Base-by-base conservation (phyloP, 257 asterid species). In the Nemophila menziesii region DNA sequence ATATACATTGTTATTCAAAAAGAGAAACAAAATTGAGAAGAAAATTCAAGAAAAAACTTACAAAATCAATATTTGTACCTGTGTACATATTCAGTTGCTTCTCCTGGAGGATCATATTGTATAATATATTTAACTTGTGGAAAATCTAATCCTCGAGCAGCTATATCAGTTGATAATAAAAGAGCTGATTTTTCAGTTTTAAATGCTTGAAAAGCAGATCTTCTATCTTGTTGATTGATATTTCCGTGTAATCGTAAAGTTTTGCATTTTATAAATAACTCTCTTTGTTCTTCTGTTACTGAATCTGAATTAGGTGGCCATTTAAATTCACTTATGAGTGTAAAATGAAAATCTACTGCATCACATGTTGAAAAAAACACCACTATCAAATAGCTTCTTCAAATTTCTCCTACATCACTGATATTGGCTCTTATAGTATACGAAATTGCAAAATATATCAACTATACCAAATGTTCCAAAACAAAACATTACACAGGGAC, bases 41-140 rank as follows among this genome's bases (percentile, higher is more conserved):
- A n/a, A n/a, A n/a, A n/a, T n/a, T n/a, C n/a, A n/a, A n/a, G n/a
- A n/a, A n/a, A n/a, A n/a, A n/a, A n/a, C n/a, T n/a, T n/a, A n/a
- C n/a, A n/a, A n/a, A n/a, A n/a, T n/a, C n/a, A n/a, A n/a, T n/a
- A n/a, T n/a, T n/a, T n/a, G n/a, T 64, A 90, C 98, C 98, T 78
- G 77, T 90, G 98, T 51, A 90, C 96, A 81, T 85, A 90, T 58
- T 90, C 98, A 23, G 96, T 78, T 51, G 93, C 94, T 72, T 90
- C 98, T 53, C 98, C 94, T 19, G 98, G 98, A 61, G 98, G 79
- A 69, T 90, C 98, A 67, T 90, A 90, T 61, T 90, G 98, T 52
- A 90, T 71, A 58, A 90, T 90, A 68, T 81, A 90, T 70, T 77
- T 74, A 46, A 90, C 96, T 73, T 81, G 72, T n/a, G 98, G 96